Evolutionary conservation across 2,329 filamentous ascomycete genomes (phyloP).

Genomic region (Colletotrichum liriopes): DNA sequence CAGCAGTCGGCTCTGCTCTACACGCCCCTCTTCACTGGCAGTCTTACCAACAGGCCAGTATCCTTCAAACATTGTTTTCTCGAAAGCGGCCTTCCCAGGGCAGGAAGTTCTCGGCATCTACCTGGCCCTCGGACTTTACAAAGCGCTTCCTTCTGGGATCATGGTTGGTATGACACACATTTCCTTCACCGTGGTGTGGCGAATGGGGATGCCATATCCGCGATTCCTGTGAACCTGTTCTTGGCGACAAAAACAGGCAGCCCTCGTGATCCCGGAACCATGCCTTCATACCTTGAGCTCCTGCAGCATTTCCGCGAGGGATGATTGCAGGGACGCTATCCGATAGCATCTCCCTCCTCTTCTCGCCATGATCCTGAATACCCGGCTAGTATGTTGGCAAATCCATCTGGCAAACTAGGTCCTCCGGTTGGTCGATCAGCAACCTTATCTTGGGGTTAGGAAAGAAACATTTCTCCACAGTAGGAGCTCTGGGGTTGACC

Average conservation of each 20-base stretch:
- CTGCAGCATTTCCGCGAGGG: constrained; percentile 55
- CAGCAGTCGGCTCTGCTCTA: not conserved
- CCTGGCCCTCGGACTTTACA: not conserved
- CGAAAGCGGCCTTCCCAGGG: constrained; percentile 30
- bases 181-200: constrained; percentile 48
- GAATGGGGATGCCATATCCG: constrained; percentile 48
- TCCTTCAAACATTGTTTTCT: constrained; percentile 23
- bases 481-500: not conserved
- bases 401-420: constrained; percentile 49
- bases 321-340: constrained; percentile 49
- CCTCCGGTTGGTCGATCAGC: constrained; percentile 46
- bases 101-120: constrained; percentile 16
- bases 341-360: not conserved
- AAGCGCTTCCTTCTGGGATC: constrained; percentile 49
- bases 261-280: constrained; percentile 47
- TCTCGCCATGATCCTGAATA: constrained; percentile 33
- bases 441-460: constrained; percentile 51
- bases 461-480: constrained; percentile 44
- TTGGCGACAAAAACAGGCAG: constrained; percentile 55
- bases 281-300: constrained; percentile 48
- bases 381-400: constrained; percentile 45
- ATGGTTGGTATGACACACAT: constrained; percentile 54
- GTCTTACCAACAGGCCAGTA: constrained; percentile 18
- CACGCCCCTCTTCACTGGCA: not conserved
- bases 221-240: constrained; percentile 50